Percentiles rank a stretch among this genome's conserved stretches.
These are phyloP conservation scores for Liquidambar formosana DNA, from an alignment of 164 flowering plant genomes.

Conservation along the genomic window DNA sequence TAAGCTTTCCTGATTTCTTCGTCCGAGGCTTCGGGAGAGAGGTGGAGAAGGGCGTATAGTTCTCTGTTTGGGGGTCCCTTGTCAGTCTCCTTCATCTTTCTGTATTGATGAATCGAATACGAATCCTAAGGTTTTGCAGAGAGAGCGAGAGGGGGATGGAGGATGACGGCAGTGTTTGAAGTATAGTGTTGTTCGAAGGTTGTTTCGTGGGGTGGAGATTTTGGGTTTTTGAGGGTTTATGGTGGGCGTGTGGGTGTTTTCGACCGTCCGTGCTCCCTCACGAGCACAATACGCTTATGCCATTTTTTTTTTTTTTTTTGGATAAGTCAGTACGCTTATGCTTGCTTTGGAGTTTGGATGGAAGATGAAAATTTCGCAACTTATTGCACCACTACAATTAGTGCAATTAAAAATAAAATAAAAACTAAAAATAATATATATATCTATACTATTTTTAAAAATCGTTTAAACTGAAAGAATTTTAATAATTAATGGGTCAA, in stretches of 20 bases:
- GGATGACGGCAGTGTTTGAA: neutral
- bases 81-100: conserved; percentile 43
- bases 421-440: too few relatives aligned
- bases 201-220: neutral
- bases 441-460: too few relatives aligned
- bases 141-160: neutral
- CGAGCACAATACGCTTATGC: too few relatives aligned
- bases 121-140: conserved; percentile 14
- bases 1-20: conserved; percentile 94
- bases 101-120: neutral
- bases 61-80: conserved; percentile 51
- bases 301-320: too few relatives aligned
- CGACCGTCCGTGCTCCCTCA: too few relatives aligned
- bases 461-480: too few relatives aligned
- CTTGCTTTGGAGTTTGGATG: too few relatives aligned
- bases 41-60: conserved; percentile 81
- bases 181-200: neutral
- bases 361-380: too few relatives aligned
- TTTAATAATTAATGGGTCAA: too few relatives aligned
- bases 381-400: too few relatives aligned
- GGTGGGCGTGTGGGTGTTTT: neutral
- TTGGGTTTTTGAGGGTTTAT: neutral
- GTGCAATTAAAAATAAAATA: too few relatives aligned
- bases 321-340: too few relatives aligned
- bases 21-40: conserved; percentile 92